phyloP scores from a whole-genome alignment of 23 red algal genomes.

The Chondrus crispus region DNA sequence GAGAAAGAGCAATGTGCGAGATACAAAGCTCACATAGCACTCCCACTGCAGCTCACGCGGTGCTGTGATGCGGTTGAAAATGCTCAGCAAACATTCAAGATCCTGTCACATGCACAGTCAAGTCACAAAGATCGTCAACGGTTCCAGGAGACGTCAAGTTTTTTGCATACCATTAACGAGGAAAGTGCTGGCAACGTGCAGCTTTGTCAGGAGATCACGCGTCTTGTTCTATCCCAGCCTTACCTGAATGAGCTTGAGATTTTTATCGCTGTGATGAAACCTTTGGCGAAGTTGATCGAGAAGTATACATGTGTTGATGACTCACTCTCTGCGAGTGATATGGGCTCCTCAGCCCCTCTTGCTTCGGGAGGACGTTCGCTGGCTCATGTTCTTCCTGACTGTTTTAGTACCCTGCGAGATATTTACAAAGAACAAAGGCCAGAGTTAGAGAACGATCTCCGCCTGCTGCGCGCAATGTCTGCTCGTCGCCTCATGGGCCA shows the following conservation, averaged over 20 bases:
- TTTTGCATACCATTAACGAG: constrained; percentile 40
- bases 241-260: constrained; percentile 20
- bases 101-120: constrained; percentile 7
- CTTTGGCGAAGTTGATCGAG: constrained; percentile 14
- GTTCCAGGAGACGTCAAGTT: constrained; percentile 12
- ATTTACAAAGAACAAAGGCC: constrained; percentile 16
- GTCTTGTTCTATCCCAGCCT: constrained; percentile 21
- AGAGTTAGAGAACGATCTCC: constrained; percentile 37
- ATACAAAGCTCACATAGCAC: constrained; percentile 3
- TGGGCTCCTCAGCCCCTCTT: neutral
- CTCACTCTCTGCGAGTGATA: neutral
- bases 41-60: neutral
- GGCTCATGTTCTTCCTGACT: constrained; percentile 26
- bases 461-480: neutral
- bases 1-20: neutral
- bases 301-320: neutral
- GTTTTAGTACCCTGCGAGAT: constrained; percentile 23
- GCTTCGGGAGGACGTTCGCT: neutral
- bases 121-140: constrained; percentile 13
- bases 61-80: constrained; percentile 3
- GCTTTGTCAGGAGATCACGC: constrained; percentile 22
- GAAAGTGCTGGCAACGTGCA: constrained; percentile 25
- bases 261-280: constrained; percentile 38
- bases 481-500: constrained; percentile 7
- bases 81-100: constrained; percentile 10